Base-by-base conservation (phyloP, 202 grass and related monocot genomes). In the Hordeum pubiflorum region DNA sequence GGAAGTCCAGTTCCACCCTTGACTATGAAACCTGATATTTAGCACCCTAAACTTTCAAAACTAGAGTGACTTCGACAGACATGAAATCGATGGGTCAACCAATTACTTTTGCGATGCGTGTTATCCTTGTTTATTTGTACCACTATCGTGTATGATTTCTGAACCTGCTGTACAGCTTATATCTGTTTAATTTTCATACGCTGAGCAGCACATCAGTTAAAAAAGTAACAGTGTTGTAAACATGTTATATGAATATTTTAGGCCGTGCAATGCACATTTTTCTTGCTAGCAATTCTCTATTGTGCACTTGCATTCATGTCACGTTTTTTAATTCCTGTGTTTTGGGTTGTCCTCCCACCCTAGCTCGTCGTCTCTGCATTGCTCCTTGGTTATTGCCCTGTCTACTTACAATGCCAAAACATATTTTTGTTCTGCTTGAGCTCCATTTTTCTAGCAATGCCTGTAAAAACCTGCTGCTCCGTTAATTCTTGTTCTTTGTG, bases 111-210 rank as follows among this genome's bases (percentile, higher is more conserved):
- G 50, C 2, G 17, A 54, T 54, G 17, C n/a, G 37, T 39, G 26
- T 58, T 64, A 39, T 81, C 10, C 4, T 84, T 73, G 11, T 78
- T 60, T 54, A 48, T 80, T 44, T 85, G 23, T 65, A 50, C 32
- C 18, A 74, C n/a, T 31, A 27, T 6, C 5, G 6, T 10, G 5
- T 43, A n/a, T 74, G 44, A 73, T 78, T 68, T 78, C 15, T 61
- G 11, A 65, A 74, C 46, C 22, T 62, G 15, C 4, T 69, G 39
- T 62, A 44, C 78, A 6, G 15, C 55, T 54, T 54, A 50, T 50
- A 50, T 14, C 14, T 50, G 46, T 50, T 50, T 50, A 50, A 50
- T 54, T 54, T 54, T n/a, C 50, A 54, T 54, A 7, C 2, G 17
- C 50, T n/a, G 50, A 54, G 50, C 17, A 54, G 50, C 50, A n/a